A percentile compares a stretch with the other conserved stretches of the same genome.
Evolutionary conservation across 2,329 filamentous ascomycete species (phyloP).

Genomic region (Pseudogymnoascus sp.): DNA sequence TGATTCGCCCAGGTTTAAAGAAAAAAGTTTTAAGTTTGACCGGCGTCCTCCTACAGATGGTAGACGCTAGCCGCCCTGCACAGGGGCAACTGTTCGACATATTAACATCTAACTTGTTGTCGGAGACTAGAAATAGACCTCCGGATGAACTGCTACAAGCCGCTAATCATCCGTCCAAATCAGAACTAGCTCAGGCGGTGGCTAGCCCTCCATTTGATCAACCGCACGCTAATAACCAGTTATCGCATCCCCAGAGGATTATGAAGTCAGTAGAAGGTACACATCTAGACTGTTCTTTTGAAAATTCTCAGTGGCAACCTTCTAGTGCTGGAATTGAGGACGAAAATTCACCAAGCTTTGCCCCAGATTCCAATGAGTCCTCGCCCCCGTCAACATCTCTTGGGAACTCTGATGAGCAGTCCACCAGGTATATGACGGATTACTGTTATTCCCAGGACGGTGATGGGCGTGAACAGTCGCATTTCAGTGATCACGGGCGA

Average conservation of each 20-base stretch:
- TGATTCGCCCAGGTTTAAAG: neutral
- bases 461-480: neutral
- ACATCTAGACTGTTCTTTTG: neutral
- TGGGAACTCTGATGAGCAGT: neutral
- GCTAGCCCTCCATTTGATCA: neutral
- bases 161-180: neutral
- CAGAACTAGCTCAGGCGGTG: neutral
- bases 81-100: neutral
- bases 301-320: neutral
- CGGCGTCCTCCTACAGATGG: neutral
- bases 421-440: neutral
- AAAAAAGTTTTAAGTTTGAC: neutral
- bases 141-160: neutral
- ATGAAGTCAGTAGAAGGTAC: neutral
- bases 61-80: neutral
- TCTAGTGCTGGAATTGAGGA: neutral
- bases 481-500: neutral
- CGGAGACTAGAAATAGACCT: neutral
- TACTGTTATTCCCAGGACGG: neutral
- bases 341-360: neutral
- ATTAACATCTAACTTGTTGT: neutral
- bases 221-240: neutral
- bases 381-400: neutral
- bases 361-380: neutral
- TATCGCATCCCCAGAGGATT: neutral